phyloP scores from a whole-genome alignment of 78 protist genomes.

The Dictyostelium purpureum region DNA sequence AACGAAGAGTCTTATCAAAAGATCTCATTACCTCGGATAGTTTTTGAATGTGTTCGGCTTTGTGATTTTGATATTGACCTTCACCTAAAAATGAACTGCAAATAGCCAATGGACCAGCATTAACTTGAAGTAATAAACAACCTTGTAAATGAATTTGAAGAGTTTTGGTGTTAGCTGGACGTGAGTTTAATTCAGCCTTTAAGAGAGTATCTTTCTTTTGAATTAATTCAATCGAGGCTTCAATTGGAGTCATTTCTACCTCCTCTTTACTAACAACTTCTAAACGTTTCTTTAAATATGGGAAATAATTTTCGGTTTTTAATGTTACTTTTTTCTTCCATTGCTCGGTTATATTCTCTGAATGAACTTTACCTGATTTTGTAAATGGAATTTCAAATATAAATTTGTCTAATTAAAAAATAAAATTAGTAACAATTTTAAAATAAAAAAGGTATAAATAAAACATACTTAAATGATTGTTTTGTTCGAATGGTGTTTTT shows the following conservation, averaged over 20 bases:
- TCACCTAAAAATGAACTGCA: conserved; percentile 45
- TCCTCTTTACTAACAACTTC: conserved; percentile 46
- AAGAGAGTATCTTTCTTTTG: conserved; percentile 29
- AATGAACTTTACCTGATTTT: conserved; percentile 55
- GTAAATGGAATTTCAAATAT: conserved; percentile 75
- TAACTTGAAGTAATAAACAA: conserved; percentile 64
- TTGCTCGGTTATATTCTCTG: conserved; percentile 46
- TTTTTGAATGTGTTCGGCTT: conserved; percentile 50
- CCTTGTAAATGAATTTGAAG: conserved; percentile 76
- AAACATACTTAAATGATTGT: conserved; percentile 35
- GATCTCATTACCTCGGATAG: conserved; percentile 23
- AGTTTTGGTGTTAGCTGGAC: conserved; percentile 62
- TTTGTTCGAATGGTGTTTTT: conserved; percentile 55
- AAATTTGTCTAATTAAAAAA: conserved; percentile 32
- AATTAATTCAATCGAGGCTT: conserved; percentile 64
- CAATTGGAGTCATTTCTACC: conserved; percentile 77
- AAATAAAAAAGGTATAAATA: not conserved
- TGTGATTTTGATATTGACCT: conserved; percentile 10
- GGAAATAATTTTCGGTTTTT: conserved; percentile 69
- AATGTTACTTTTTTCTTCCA: conserved; percentile 70
- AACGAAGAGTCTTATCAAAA: conserved; percentile 21
- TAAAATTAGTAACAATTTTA: not conserved
- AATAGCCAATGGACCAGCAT: conserved; percentile 82
- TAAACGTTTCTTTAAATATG: conserved; percentile 71
- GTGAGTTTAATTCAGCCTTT: conserved; percentile 28